These are phyloP conservation scores for Nothophoma quercina DNA, from an alignment of 2,329 filamentous ascomycete species.

Conservation along the genomic window DNA sequence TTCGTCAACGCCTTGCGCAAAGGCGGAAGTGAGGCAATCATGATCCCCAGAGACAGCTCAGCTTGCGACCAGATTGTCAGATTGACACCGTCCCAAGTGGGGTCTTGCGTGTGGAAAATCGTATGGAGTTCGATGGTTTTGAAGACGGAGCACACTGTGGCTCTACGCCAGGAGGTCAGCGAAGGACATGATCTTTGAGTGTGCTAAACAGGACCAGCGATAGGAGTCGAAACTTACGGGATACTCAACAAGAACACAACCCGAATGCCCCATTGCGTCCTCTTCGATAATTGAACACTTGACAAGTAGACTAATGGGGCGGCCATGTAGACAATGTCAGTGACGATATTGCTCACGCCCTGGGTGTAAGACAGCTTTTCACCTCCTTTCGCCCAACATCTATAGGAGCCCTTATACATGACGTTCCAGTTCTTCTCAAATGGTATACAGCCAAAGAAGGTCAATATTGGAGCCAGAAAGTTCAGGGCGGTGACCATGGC, in stretches of 20 bases:
- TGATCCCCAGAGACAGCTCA: slow-evolving; percentile 30
- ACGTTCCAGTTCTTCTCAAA: slow-evolving; percentile 38
- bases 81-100: slow-evolving; percentile 34
- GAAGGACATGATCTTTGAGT: neutral
- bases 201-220: no score
- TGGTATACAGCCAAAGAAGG: slow-evolving; percentile 34
- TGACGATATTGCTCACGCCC: slow-evolving; percentile 36
- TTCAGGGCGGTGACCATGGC: slow-evolving; percentile 36
- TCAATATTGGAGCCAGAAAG: slow-evolving; percentile 33
- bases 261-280: slow-evolving; percentile 39
- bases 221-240: slow-evolving; percentile 28
- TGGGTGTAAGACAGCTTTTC: slow-evolving; percentile 33
- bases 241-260: slow-evolving; percentile 39
- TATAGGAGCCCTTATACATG: slow-evolving; percentile 11
- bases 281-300: slow-evolving; percentile 28
- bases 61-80: slow-evolving; percentile 34
- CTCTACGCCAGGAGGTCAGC: slow-evolving; percentile 19
- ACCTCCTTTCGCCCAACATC: slow-evolving; percentile 31
- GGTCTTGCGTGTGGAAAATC: slow-evolving; percentile 29
- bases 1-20: slow-evolving; percentile 34
- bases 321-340: slow-evolving; percentile 37
- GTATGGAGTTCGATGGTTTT: slow-evolving; percentile 34
- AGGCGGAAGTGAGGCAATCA: slow-evolving; percentile 32
- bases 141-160: slow-evolving; percentile 38
- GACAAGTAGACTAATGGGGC: slow-evolving; percentile 39